Conservation (phyloP, 2,329 filamentous ascomycete genomes). For the Fusarium chaquense region DNA sequence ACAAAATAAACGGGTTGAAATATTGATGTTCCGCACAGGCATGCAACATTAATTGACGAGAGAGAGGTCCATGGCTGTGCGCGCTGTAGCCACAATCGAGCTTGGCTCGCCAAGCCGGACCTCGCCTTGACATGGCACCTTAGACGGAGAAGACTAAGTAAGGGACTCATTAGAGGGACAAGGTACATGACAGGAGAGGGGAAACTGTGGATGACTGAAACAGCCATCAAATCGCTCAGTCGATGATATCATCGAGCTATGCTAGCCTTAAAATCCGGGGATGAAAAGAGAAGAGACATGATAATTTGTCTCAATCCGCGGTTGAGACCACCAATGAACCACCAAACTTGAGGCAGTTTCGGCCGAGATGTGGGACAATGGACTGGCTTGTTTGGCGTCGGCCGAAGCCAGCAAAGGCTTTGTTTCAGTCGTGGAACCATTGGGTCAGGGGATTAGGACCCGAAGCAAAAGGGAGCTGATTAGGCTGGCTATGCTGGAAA, state of each 20-base stretch:
- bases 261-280: conserved; percentile 43
- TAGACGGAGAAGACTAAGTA: conserved; percentile 2
- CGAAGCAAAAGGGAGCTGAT: conserved; percentile 39
- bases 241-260: conserved; percentile 44
- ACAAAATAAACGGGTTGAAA: not conserved
- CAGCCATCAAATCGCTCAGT: conserved; percentile 21
- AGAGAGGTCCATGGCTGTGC: not conserved
- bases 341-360: conserved; percentile 5
- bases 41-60: not conserved
- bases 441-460: conserved; percentile 31
- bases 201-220: not conserved
- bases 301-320: conserved; percentile 19
- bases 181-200: conserved; percentile 4
- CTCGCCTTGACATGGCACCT: conserved; percentile 9
- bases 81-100: not conserved
- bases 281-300: conserved; percentile 23
- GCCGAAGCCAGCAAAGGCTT: conserved; percentile 18
- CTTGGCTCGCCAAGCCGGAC: conserved; percentile 11
- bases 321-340: conserved; percentile 30
- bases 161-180: conserved; percentile 27
- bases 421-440: conserved; percentile 38
- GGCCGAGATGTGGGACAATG: conserved; percentile 36
- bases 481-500: conserved; percentile 20
- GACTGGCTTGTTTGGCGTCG: conserved; percentile 26
- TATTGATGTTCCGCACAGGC: not conserved